Conservation (phyloP, 352 stramenopile species). For the Phytophthora melonis region DNA sequence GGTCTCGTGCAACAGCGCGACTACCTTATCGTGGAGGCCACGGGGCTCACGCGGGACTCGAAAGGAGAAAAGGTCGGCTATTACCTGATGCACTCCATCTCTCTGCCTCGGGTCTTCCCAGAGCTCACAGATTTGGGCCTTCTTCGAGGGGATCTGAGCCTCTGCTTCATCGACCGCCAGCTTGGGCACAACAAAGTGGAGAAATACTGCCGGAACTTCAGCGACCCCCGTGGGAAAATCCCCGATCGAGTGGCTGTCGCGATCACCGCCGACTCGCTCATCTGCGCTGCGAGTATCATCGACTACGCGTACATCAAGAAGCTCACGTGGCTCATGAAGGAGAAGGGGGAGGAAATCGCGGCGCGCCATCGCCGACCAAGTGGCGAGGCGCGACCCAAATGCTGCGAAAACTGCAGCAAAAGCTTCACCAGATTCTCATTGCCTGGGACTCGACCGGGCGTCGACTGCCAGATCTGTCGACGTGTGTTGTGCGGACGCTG, state of each 20-base stretch:
- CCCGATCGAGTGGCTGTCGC: constrained; percentile 28
- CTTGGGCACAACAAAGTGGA: constrained; percentile 38
- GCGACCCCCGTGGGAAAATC: constrained; percentile 40
- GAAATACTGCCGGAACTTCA: constrained; percentile 53
- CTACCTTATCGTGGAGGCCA: constrained; percentile 43
- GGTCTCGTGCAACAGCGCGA: constrained; percentile 50
- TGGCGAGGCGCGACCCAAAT: not conserved
- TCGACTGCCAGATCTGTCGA: constrained; percentile 54
- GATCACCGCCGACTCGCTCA: constrained; percentile 27
- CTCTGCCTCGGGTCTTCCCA: constrained; percentile 28
- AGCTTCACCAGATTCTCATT: constrained; percentile 17
- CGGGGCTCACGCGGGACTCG: constrained; percentile 30
- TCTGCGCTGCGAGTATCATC: constrained; percentile 33
- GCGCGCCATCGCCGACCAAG: not conserved
- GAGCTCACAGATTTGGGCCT: constrained; percentile 43
- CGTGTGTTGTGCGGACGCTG: constrained; percentile 52
- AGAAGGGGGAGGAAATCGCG: constrained; percentile 12
- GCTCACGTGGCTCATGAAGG: constrained; percentile 41
- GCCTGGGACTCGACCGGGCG: not conserved
- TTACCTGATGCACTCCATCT: constrained; percentile 52
- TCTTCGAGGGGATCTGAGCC: constrained; percentile 46
- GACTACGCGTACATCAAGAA: constrained; percentile 61
- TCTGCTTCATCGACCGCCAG: constrained; percentile 51
- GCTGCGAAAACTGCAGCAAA: not conserved
- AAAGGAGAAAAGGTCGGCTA: constrained; percentile 46